A percentile compares a stretch with the other conserved stretches of the same genome.
phyloP scores from a whole-genome alignment of 139 green algal species.

The Chlorella sp. region DNA sequence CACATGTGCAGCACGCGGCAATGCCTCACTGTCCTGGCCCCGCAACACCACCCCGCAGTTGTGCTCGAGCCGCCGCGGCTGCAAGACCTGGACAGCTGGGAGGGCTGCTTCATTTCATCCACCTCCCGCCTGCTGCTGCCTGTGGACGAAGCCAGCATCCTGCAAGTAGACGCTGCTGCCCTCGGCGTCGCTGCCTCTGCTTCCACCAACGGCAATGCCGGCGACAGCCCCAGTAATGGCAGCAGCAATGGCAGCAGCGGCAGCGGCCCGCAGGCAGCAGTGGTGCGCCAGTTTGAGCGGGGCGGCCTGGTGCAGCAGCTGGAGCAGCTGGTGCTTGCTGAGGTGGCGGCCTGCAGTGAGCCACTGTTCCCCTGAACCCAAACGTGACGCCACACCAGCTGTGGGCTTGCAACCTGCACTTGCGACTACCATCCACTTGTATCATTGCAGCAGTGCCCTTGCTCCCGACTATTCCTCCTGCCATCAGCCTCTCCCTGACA shows the following conservation, averaged over 20 bases:
- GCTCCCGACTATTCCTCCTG: too few species aligned
- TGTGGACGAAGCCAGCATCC: conserved; percentile 36
- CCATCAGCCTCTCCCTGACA: too few species aligned
- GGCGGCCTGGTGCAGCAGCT: conserved; percentile 33
- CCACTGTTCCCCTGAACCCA: neutral
- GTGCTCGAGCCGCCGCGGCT: conserved; percentile 51
- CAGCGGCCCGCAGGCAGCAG: neutral
- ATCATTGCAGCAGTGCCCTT: too few species aligned
- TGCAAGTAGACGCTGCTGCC: conserved; percentile 26
- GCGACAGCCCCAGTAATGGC: neutral
- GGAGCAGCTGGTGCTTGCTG: conserved; percentile 47
- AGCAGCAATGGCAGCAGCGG: neutral
- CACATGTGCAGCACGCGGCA: too few species aligned
- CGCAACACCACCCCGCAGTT: conserved; percentile 5
- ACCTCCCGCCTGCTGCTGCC: conserved; percentile 74
- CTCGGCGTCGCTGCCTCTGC: neutral
- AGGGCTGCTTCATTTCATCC: conserved; percentile 68
- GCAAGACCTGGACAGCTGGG: conserved; percentile 58
- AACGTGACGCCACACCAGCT: too few species aligned
- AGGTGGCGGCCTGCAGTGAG: conserved; percentile 46
- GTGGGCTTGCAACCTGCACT: too few species aligned
- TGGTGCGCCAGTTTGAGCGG: conserved; percentile 13
- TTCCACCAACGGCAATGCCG: neutral
- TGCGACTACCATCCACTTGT: too few species aligned
- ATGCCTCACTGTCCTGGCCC: too few species aligned